These are phyloP conservation scores for Torulaspora franciscae DNA, from an alignment of 805 yeast genomes.

Conservation along the genomic window DNA sequence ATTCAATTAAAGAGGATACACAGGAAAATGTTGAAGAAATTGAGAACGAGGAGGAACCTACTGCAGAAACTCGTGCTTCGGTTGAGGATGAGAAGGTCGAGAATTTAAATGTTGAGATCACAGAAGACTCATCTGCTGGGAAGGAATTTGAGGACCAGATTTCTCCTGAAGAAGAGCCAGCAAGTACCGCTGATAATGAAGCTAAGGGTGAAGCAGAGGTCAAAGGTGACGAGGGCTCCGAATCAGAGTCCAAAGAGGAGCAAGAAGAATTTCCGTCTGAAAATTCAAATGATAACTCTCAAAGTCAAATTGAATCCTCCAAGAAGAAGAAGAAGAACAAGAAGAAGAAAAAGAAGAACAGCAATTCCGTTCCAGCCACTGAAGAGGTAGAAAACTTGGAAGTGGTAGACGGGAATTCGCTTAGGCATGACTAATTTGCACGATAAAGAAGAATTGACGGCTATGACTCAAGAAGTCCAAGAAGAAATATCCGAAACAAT, in stretches of 20 bases:
- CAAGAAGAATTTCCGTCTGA: slow-evolving; percentile 3
- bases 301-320: slow-evolving; percentile 2
- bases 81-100: slow-evolving; percentile 10
- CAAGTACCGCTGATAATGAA: slow-evolving; percentile 1
- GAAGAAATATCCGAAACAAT: slow-evolving; percentile 21
- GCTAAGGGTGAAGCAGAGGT: slow-evolving; percentile 2
- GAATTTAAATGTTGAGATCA: slow-evolving; percentile 1
- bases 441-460: slow-evolving; percentile 16
- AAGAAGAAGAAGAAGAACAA: slow-evolving; percentile 11
- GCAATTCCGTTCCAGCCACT: slow-evolving; percentile 3
- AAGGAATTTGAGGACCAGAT: slow-evolving; percentile 3
- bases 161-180: slow-evolving; percentile 4
- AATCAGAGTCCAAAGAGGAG: slow-evolving; percentile 6
- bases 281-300: neutral
- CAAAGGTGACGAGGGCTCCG: slow-evolving; percentile 6
- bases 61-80: neutral
- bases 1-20: too few relatives aligned
- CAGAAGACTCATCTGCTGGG: slow-evolving; percentile 12
- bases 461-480: slow-evolving; percentile 24
- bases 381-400: slow-evolving; percentile 17
- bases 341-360: slow-evolving; percentile 12
- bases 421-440: slow-evolving; percentile 31
- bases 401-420: slow-evolving; percentile 21
- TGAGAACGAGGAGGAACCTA: slow-evolving; percentile 4
- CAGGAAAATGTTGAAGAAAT: neutral